phyloP scores from a whole-genome alignment of 306 rosid species.

The Potentilla sterilis region DNA sequence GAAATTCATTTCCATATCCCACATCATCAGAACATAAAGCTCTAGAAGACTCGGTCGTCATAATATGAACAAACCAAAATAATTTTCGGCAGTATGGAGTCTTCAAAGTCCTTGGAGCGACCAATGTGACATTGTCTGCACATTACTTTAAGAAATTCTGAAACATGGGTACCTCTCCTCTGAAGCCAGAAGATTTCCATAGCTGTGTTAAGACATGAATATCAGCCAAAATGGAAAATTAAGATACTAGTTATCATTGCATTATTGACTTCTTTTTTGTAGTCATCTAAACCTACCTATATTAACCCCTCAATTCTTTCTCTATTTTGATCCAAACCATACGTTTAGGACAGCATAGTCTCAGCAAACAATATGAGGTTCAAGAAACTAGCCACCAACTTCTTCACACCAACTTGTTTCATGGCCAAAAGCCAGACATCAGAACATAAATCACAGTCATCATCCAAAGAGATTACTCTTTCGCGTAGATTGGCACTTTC shows the following conservation, averaged over 20 bases:
- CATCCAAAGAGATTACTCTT: slow-evolving; percentile 29
- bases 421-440: slow-evolving; percentile 24
- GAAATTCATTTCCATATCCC: slow-evolving; percentile 18
- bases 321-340: slow-evolving; percentile 17
- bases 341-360: slow-evolving; percentile 18
- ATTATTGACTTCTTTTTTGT: slow-evolving; percentile 13
- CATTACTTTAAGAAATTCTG: not conserved
- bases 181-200: slow-evolving; percentile 3
- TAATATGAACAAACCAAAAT: slow-evolving; percentile 20
- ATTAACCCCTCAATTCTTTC: slow-evolving; percentile 14
- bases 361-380: slow-evolving; percentile 38
- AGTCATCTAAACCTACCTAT: slow-evolving; percentile 28
- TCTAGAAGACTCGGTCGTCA: not conserved
- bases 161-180: not conserved
- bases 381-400: slow-evolving; percentile 36
- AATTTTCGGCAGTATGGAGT: slow-evolving; percentile 10
- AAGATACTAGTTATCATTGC: slow-evolving; percentile 17
- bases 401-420: slow-evolving; percentile 53
- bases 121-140: not conserved
- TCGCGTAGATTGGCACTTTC: slow-evolving; percentile 65
- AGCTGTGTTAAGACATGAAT: not conserved
- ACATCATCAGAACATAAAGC: not conserved
- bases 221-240: slow-evolving; percentile 23
- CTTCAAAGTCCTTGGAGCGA: slow-evolving; percentile 39
- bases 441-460: slow-evolving; percentile 21